Evolutionary conservation across 2,329 filamentous ascomycete species (phyloP), one percentile per base, ranked within the genome.

Genomic region (Neoarthrinium moseri): DNA sequence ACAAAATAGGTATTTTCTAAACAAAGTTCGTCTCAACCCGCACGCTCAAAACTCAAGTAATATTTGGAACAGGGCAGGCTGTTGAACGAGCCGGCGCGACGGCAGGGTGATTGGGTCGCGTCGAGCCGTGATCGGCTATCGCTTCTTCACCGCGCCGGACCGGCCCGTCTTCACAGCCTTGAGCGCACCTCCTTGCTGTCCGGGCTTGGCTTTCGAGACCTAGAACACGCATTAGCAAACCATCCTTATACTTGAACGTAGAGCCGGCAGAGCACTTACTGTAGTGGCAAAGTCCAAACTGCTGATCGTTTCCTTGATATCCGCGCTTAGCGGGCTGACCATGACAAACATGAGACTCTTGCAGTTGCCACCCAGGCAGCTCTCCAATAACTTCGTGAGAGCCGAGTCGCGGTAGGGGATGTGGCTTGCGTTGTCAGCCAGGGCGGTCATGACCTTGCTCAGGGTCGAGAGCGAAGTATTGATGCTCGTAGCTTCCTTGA

Each of bases 341-440:
- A 57, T 61, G 45, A 63, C 49, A 20, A 62, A 54, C 58, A 62
- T 61, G 26, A 61, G 53, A 3, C 55, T 55, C 50, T 57, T 58
- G 46, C 55, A 56, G 17, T 53, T 51, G 6, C 36, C 45, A 26
- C 51, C 48, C 0, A 60, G 46, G 18, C 53, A 61, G 4, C 49
- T 53, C 18, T 57, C 50, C 11, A 59, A 48, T 22, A 60, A 38
- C 32, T 48, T 52, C 2, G 58, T 55, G n/a, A 61, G 46, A 5
- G 51, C 45, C 26, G 47, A 52, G 12, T 45, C 48, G 22, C 37
- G 44, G 34, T 51, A 56, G 18, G 48, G 52, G 3, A 44, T 35
- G n/a, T 50, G 49, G 12, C 17, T 36, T 17, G 36, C 27, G 15
- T 49, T 49, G 5, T 50, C 45, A 0, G 48, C 49, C 11, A 58